Conservation (phyloP, 352 stramenopile species). For the Blastocystis sp. region DNA sequence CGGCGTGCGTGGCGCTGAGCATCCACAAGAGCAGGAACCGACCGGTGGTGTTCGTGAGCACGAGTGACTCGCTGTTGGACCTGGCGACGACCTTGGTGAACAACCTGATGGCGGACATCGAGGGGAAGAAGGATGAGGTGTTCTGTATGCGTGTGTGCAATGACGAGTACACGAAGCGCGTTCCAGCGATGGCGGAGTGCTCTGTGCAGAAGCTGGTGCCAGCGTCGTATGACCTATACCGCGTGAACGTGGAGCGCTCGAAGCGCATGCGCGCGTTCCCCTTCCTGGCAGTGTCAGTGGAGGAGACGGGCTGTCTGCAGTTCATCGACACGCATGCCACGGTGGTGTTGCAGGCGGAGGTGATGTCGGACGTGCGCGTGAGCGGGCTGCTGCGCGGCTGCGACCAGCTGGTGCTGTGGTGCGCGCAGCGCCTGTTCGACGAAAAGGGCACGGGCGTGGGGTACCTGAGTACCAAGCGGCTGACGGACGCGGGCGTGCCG, state of each 20-base stretch:
- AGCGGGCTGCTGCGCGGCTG: background rate
- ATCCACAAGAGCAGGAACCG: background rate
- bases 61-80: constrained; percentile 12
- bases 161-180: background rate
- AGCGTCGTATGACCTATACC: background rate
- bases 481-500: background rate
- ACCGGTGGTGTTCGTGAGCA: constrained; percentile 40
- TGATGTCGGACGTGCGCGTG: background rate
- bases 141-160: constrained; percentile 14
- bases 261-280: background rate
- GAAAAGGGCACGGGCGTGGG: background rate
- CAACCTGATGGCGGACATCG: background rate
- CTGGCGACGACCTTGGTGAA: constrained; percentile 5
- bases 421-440: background rate
- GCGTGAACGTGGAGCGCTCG: background rate
- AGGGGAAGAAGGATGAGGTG: background rate
- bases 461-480: background rate
- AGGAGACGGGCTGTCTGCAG: background rate
- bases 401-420: constrained; percentile 24
- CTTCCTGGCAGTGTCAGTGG: constrained; percentile 1
- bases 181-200: background rate
- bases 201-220: background rate
- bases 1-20: background rate
- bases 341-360: constrained; percentile 9
- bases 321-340: background rate